phyloP scores from a whole-genome alignment of 1,284 basidiomycete species.

The Malassezia arunalokei region DNA sequence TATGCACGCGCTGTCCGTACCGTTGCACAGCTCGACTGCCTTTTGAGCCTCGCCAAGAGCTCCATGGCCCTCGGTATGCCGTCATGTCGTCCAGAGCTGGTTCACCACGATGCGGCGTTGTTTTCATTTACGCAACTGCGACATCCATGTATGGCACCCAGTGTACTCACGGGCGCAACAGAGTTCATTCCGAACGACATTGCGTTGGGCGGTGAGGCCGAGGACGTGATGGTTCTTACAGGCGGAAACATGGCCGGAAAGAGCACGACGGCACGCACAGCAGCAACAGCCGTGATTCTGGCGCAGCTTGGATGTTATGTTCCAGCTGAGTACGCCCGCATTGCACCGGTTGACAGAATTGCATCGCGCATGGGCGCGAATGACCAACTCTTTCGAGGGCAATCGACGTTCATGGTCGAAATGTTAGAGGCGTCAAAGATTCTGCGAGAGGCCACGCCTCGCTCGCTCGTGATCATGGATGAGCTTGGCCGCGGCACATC shows the following conservation, averaged over 20 bases:
- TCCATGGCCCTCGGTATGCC: slow-evolving; percentile 83
- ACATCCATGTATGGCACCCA: slow-evolving; percentile 57
- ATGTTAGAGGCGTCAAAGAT: slow-evolving; percentile 45
- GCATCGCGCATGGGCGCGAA: slow-evolving; percentile 91
- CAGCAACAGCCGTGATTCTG: slow-evolving; percentile 88
- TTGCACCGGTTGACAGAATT: slow-evolving; percentile 84
- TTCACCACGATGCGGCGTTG: slow-evolving; percentile 65
- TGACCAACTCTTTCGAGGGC: slow-evolving; percentile 42
- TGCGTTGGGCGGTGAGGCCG: slow-evolving; percentile 63
- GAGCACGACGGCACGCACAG: slow-evolving; percentile 68
- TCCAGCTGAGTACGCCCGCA: slow-evolving; percentile 66
- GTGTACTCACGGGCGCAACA: slow-evolving; percentile 37
- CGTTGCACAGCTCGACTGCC: slow-evolving; percentile 79
- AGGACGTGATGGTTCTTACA: slow-evolving; percentile 75
- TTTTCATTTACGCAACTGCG: slow-evolving; percentile 68
- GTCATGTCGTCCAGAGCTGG: slow-evolving; percentile 73
- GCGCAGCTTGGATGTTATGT: slow-evolving; percentile 97
- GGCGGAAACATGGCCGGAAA: slow-evolving; percentile 73
- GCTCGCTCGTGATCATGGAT: slow-evolving; percentile 45
- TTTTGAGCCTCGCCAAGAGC: slow-evolving; percentile 81
- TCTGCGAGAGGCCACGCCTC: slow-evolving; percentile 41
- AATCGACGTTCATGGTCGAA: slow-evolving; percentile 46
- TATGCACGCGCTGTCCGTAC: slow-evolving; percentile 49
- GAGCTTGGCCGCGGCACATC: slow-evolving; percentile 46
- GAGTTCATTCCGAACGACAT: slow-evolving; percentile 92